A percentile compares a stretch with the other conserved stretches of the same genome.
phyloP scores from a whole-genome alignment of 2,329 filamentous ascomycete genomes.

The Xylariaceae sp. region DNA sequence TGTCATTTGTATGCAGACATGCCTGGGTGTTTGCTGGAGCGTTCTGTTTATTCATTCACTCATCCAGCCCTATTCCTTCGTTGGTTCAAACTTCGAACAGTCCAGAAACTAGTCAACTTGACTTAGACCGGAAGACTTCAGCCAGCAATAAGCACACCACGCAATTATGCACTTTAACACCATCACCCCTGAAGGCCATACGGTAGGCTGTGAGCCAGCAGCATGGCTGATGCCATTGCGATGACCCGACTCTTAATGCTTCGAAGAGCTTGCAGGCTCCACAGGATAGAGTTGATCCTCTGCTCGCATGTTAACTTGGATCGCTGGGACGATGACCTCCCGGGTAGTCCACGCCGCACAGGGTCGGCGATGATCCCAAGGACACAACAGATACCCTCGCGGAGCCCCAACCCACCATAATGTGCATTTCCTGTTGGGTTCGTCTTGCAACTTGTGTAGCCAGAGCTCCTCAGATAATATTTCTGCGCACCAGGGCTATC shows the following conservation, averaged over 20 bases:
- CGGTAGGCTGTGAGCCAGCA: slow-evolving; percentile 16
- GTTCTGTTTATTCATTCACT: slow-evolving; percentile 16
- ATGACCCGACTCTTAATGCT: slow-evolving; percentile 16
- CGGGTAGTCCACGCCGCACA: neutral
- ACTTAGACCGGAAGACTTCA: slow-evolving; percentile 22
- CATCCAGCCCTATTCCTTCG: slow-evolving; percentile 15
- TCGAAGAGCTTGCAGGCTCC: slow-evolving; percentile 26
- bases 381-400: neutral
- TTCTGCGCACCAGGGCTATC: neutral
- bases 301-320: slow-evolving; percentile 17
- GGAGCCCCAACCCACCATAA: slow-evolving; percentile 7
- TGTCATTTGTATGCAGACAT: slow-evolving; percentile 26
- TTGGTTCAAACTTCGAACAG: slow-evolving; percentile 20
- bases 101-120: slow-evolving; percentile 31
- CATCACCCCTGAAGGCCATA: slow-evolving; percentile 14
- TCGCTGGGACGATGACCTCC: slow-evolving; percentile 14
- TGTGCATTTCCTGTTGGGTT: slow-evolving; percentile 10
- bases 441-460: slow-evolving; percentile 12
- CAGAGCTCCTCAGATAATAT: slow-evolving; percentile 7
- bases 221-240: slow-evolving; percentile 14
- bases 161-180: slow-evolving; percentile 24
- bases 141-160: slow-evolving; percentile 19
- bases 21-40: slow-evolving; percentile 11
- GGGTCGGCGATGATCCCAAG: slow-evolving; percentile 15
- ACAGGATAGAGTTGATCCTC: slow-evolving; percentile 20